Evolutionary conservation across 306 rosid species (phyloP), one percentile per base, ranked within the genome.

Genomic region (Arachis stenosperma): DNA sequence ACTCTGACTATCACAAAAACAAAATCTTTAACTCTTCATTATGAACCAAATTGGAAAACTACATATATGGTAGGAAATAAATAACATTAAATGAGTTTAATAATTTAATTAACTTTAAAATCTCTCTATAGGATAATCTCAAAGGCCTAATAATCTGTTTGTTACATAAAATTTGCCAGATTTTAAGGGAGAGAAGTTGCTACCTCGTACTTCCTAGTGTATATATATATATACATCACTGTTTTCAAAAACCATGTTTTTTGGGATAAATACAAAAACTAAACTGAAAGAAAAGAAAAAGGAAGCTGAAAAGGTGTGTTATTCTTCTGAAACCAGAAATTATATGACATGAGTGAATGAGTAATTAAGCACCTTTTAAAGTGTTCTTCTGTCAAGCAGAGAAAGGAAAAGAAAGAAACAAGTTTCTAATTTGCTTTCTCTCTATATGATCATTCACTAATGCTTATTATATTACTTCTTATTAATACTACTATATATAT

Each of bases 31-130:
- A 22, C 27, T 22, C 27, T 22, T 22, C 27, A 22, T 22, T 22
- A 22, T 22, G 27, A 40, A 7, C 9, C 12, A 69, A 78, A 71
- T 69, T 37, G 48, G 63, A 74, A 33, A 78, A 74, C 14, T 9
- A 3, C 46, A 67, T 37, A 60, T 52, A 9, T 48, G 44, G 5
- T 54, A 15, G 56, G 66, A 61, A 5, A 52, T 17, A 14, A 22
- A 39, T 29, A 7, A 44, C 60, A 37, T 12, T 33, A 33, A 33
- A 33, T 22, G 27, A 22, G 27, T 22, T 22, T 22, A 0, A 33
- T 33, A 4, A 33, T 33, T 33, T 33, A 33, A 33, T 33, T 33
- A 33, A 4, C 37, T 2, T 33, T 33, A 2, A 33, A 33, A 33
- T 2, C 37, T 2, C 37, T 33, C 37, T 29, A 10, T 1, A 6